Evolutionary conservation across 2,329 filamentous ascomycete species (phyloP).

Genomic region (Penicillium freii): DNA sequence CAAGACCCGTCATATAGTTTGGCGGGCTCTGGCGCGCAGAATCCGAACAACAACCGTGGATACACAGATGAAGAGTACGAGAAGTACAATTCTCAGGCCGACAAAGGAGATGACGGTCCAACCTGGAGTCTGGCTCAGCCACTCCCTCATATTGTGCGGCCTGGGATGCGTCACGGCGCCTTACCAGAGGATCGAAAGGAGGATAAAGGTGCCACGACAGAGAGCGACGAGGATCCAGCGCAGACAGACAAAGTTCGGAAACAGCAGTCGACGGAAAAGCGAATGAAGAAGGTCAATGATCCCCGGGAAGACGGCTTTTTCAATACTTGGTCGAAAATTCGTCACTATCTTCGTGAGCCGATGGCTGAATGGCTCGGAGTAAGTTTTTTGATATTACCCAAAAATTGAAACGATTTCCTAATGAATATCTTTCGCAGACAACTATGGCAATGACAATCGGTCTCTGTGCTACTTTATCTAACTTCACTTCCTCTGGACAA

Average conservation of each 20-base stretch:
- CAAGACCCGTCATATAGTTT: constrained; percentile 14
- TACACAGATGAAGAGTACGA: constrained; percentile 14
- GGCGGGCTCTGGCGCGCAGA: constrained; percentile 11
- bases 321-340: constrained; percentile 29
- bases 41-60: constrained; percentile 6
- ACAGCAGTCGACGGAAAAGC: background rate
- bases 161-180: constrained; percentile 42
- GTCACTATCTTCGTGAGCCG: constrained; percentile 28
- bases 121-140: constrained; percentile 53
- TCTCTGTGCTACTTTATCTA: constrained; percentile 27
- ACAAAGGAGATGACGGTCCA: constrained; percentile 45
- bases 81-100: constrained; percentile 50
- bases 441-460: constrained; percentile 32
- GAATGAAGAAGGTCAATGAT: background rate
- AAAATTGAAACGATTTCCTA: background rate
- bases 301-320: constrained; percentile 18
- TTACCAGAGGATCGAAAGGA: constrained; percentile 17
- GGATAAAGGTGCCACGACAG: background rate
- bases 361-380: constrained; percentile 34
- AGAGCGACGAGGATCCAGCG: background rate
- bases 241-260: background rate
- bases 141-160: constrained; percentile 50
- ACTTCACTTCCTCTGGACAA: constrained; percentile 21
- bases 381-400: background rate
- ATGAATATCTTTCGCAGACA: constrained; percentile 16